Percentiles rank a stretch among this genome's conserved stretches.
These are phyloP conservation scores for Mycena chlorophos DNA, from an alignment of 768 basidiomycete species.

Conservation along the genomic window DNA sequence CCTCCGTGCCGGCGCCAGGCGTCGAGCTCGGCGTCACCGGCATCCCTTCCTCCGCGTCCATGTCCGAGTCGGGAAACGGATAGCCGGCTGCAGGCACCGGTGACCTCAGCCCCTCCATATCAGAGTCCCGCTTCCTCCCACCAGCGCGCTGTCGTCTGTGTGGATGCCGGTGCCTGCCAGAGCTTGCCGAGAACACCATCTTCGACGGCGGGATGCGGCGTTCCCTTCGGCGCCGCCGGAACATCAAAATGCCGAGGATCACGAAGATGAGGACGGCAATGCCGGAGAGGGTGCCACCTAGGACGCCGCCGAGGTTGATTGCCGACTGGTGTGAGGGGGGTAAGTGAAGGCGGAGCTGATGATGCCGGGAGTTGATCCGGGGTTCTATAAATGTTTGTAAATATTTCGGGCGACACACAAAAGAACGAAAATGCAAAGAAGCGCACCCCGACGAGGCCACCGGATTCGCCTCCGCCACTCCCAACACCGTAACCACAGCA, in stretches of 20 bases:
- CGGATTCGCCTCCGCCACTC: neutral
- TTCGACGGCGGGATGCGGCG: neutral
- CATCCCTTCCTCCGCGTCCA: too few relatives aligned
- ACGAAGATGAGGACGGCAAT: neutral
- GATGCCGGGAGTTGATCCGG: neutral
- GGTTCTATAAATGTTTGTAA: too few relatives aligned
- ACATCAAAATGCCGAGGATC: neutral
- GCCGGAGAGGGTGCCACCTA: constrained; percentile 1
- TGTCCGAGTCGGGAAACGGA: neutral
- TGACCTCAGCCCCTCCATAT: neutral
- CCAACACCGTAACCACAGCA: neutral
- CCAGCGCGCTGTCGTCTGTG: neutral
- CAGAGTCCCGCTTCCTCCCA: neutral
- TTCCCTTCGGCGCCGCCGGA: neutral
- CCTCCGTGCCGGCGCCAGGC: neutral
- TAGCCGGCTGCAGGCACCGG: neutral
- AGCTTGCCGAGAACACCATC: neutral
- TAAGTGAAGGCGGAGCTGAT: too few relatives aligned
- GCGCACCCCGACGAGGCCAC: too few relatives aligned
- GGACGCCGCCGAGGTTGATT: neutral
- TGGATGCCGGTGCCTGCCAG: neutral
- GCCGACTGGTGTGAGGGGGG: neutral
- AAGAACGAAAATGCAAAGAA: too few relatives aligned
- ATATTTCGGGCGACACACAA: too few relatives aligned
- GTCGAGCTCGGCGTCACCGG: too few relatives aligned